Conservation (phyloP, 1,284 basidiomycete species). For the Ustilago trichophora region DNA sequence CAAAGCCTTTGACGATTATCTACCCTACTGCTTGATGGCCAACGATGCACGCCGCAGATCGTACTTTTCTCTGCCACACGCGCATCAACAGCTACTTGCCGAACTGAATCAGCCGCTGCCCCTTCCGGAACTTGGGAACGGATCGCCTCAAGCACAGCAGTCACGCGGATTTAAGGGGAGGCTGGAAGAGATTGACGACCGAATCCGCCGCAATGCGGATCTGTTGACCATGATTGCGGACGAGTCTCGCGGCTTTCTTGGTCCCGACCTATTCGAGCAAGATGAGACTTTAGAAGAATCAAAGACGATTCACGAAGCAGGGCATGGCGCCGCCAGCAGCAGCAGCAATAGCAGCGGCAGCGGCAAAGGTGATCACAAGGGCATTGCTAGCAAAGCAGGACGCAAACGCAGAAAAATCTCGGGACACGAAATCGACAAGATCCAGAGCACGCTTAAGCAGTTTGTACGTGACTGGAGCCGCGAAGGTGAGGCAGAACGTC, state of each 20-base stretch:
- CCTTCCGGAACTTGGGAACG: constrained; percentile 28
- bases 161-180: constrained; percentile 43
- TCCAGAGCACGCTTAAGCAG: constrained; percentile 64
- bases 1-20: constrained; percentile 59
- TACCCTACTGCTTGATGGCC: constrained; percentile 57
- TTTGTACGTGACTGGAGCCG: constrained; percentile 64
- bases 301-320: constrained; percentile 1
- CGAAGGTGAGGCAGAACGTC: constrained; percentile 50
- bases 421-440: constrained; percentile 62
- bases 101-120: constrained; percentile 40
- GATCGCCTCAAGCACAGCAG: not conserved
- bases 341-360: constrained; percentile 5
- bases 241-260: constrained; percentile 58
- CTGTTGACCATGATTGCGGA: constrained; percentile 54
- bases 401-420: constrained; percentile 37
- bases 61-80: constrained; percentile 51
- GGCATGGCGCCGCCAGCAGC: constrained; percentile 3
- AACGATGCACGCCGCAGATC: constrained; percentile 58
- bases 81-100: constrained; percentile 55
- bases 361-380: not conserved
- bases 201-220: constrained; percentile 63
- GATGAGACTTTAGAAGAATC: not conserved
- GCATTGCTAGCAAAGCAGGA: not conserved
- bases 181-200: constrained; percentile 63
- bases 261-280: constrained; percentile 23